These are phyloP conservation scores for Carex parvula DNA, from an alignment of 176 grass and related monocot species.

Conservation along the genomic window DNA sequence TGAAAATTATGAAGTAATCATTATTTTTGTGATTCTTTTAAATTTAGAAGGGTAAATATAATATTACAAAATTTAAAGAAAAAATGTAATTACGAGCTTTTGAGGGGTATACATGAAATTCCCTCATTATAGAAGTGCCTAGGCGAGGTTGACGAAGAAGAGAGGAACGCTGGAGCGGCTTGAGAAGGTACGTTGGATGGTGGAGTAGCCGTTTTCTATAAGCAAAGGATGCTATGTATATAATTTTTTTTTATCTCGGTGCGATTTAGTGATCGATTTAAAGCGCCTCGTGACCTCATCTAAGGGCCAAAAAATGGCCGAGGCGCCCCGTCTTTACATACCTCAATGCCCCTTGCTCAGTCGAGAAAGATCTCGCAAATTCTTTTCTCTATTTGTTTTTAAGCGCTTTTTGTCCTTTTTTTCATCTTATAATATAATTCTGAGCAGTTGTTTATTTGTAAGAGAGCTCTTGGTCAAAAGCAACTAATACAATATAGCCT, in stretches of 20 bases:
- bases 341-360: background rate
- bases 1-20: too few relatives aligned
- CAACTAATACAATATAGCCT: background rate
- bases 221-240: background rate
- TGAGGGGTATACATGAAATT: too few relatives aligned
- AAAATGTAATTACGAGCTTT: too few relatives aligned
- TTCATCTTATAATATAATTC: background rate
- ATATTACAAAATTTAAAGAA: too few relatives aligned
- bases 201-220: background rate
- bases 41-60: too few relatives aligned
- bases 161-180: background rate
- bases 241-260: background rate
- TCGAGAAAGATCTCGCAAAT: background rate
- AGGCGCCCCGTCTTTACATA: background rate
- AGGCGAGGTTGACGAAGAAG: too few relatives aligned
- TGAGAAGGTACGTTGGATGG: background rate
- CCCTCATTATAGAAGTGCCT: too few relatives aligned
- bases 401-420: background rate
- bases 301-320: background rate
- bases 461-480: background rate
- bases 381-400: background rate
- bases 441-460: background rate
- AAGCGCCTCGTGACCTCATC: conserved; percentile 12
- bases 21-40: too few relatives aligned
- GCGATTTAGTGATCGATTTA: background rate